phyloP scores from a whole-genome alignment of 805 yeast genomes.

The Jamesozyma piceae region DNA sequence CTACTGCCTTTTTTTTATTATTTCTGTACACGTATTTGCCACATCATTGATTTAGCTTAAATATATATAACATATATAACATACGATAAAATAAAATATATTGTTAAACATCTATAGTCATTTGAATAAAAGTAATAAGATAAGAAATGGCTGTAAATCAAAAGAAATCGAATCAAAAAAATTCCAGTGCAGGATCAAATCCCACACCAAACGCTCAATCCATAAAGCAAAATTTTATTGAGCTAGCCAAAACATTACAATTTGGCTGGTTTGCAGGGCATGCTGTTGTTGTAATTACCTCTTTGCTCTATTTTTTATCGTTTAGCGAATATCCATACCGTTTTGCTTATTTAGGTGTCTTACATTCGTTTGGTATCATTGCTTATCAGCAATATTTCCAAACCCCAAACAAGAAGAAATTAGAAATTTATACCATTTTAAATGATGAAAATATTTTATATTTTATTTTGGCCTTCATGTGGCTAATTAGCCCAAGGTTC shows the following conservation, averaged over 20 bases:
- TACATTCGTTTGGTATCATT: slow-evolving; percentile 69
- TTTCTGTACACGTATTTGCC: too few species aligned
- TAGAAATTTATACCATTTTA: slow-evolving; percentile 20
- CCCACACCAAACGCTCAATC: neutral
- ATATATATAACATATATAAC: too few species aligned
- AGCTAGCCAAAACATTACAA: slow-evolving; percentile 41
- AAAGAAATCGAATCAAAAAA: neutral
- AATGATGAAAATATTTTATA: slow-evolving; percentile 70
- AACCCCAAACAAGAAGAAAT: neutral
- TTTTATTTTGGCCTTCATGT: slow-evolving; percentile 44
- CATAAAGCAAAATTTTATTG: slow-evolving; percentile 8
- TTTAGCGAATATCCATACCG: slow-evolving; percentile 45
- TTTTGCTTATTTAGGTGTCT: slow-evolving; percentile 50
- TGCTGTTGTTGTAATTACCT: slow-evolving; percentile 35
- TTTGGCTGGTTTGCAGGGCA: slow-evolving; percentile 73
- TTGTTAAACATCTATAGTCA: too few species aligned
- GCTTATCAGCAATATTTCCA: slow-evolving; percentile 45
- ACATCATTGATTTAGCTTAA: too few species aligned
- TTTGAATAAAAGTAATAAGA: too few species aligned
- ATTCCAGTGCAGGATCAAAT: neutral
- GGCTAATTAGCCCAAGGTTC: slow-evolving; percentile 51
- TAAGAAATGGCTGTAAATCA: neutral
- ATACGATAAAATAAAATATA: too few species aligned
- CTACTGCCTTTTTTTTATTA: too few species aligned
- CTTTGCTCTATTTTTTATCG: slow-evolving; percentile 27